Conservation (phyloP, 2,329 filamentous ascomycete genomes). For the Penicillium olsonii region DNA sequence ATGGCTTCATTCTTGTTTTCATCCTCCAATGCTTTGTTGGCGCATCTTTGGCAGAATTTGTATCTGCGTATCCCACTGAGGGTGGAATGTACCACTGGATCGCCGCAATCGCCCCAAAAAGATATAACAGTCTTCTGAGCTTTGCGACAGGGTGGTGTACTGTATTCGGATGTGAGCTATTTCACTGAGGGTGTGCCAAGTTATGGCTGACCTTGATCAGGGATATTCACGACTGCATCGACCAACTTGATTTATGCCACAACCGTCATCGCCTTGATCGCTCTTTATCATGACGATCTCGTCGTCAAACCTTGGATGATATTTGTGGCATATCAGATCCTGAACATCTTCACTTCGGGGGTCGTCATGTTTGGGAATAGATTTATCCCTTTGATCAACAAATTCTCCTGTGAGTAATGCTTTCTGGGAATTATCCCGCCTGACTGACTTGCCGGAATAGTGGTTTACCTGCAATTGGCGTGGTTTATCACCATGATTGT, state of each 20-base stretch:
- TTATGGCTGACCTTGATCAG: constrained; percentile 23
- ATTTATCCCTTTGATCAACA: constrained; percentile 47
- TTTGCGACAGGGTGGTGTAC: constrained; percentile 51
- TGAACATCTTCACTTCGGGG: constrained; percentile 46
- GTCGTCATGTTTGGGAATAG: constrained; percentile 54
- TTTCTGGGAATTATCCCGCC: fast-evolving
- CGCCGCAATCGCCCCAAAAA: constrained; percentile 48
- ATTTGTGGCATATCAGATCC: constrained; percentile 43
- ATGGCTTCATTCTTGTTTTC: constrained; percentile 53
- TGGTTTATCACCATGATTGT: constrained; percentile 53
- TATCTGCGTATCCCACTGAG: constrained; percentile 51
- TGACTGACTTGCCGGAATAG: constrained; percentile 9
- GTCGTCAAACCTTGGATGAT: constrained; percentile 52
- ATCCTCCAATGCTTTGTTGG: constrained; percentile 51
- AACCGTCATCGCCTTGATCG: constrained; percentile 46
- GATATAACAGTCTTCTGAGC: constrained; percentile 43
- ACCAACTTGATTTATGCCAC: constrained; percentile 49
- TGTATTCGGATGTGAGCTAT: constrained; percentile 41
- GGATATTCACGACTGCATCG: constrained; percentile 50
- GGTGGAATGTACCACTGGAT: constrained; percentile 58
- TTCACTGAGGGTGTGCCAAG: not conserved
- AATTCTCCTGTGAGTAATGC: constrained; percentile 40
- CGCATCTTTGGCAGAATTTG: constrained; percentile 51
- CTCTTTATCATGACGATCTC: constrained; percentile 43
- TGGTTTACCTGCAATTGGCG: constrained; percentile 50